phyloP scores from a whole-genome alignment of 2,329 filamentous ascomycete genomes.

The Rutstroemia sydowiana region DNA sequence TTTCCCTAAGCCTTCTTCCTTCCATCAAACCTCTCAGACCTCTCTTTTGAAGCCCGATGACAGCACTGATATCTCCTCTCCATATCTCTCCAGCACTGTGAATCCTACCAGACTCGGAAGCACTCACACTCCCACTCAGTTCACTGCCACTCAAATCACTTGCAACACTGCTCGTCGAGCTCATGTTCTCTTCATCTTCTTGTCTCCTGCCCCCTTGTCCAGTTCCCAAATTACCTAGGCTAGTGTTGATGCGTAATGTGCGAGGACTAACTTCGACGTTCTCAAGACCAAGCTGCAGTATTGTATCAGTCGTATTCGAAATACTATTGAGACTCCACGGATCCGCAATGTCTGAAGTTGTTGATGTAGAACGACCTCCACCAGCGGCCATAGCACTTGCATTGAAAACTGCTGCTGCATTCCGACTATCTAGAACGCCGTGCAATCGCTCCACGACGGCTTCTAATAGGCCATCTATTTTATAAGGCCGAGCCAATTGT shows the following conservation, averaged over 20 bases:
- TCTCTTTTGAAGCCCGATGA: slow-evolving; percentile 92
- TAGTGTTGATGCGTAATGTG: slow-evolving; percentile 42
- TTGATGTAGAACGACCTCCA: slow-evolving; percentile 73
- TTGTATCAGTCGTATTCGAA: slow-evolving; percentile 7
- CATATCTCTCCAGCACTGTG: slow-evolving; percentile 57
- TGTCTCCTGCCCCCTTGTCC: slow-evolving; percentile 27
- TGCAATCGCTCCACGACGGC: slow-evolving; percentile 89
- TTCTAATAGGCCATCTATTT: slow-evolving; percentile 85
- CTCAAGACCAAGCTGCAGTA: slow-evolving; percentile 17
- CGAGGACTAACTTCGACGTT: slow-evolving; percentile 16
- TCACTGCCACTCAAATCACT: slow-evolving; percentile 26
- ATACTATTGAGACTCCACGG: slow-evolving; percentile 38
- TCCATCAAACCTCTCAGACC: slow-evolving; percentile 92
- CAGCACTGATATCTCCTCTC: slow-evolving; percentile 74
- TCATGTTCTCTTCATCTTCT: slow-evolving; percentile 31
- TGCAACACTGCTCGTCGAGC: slow-evolving; percentile 23
- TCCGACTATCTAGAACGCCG: slow-evolving; percentile 80
- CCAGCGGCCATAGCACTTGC: slow-evolving; percentile 97
- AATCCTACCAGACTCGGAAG: slow-evolving; percentile 33
- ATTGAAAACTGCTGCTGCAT: slow-evolving; percentile 95
- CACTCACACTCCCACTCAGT: slow-evolving; percentile 29
- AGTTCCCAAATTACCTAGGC: slow-evolving; percentile 33
- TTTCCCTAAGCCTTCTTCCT: slow-evolving; percentile 74
- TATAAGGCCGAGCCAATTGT: slow-evolving; percentile 88
- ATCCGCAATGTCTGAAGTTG: slow-evolving; percentile 35